These are phyloP conservation scores for Lipomyces spencermartinsiae DNA, from an alignment of 805 yeast species.

Conservation along the genomic window DNA sequence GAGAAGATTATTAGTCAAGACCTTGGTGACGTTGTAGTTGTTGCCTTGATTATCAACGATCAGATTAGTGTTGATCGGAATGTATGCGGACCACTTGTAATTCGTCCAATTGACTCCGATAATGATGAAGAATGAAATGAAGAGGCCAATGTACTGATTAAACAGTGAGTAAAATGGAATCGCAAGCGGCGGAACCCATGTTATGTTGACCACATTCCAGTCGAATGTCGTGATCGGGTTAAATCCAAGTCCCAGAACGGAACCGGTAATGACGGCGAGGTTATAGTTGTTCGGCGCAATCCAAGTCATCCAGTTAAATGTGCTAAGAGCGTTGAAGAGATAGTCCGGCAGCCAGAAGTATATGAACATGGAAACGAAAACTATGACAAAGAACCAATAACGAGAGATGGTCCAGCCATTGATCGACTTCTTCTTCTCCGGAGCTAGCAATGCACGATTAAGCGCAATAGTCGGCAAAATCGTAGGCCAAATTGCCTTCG, in stretches of 20 bases:
- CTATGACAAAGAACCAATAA: constrained; percentile 54
- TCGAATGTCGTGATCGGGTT: constrained; percentile 69
- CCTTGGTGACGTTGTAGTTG: constrained; percentile 56
- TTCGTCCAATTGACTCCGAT: constrained; percentile 61
- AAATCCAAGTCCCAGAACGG: constrained; percentile 65
- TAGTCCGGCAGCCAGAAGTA: constrained; percentile 71
- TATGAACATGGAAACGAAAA: constrained; percentile 51
- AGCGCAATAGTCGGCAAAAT: constrained; percentile 65
- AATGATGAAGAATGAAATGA: constrained; percentile 57
- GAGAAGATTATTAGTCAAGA: constrained; percentile 56
- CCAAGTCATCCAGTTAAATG: constrained; percentile 68
- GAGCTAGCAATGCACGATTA: constrained; percentile 54
- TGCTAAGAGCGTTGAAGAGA: constrained; percentile 62
- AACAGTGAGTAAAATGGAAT: constrained; percentile 44
- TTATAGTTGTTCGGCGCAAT: constrained; percentile 60
- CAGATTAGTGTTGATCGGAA: constrained; percentile 59
- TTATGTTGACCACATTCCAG: constrained; percentile 64
- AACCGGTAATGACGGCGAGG: constrained; percentile 71
- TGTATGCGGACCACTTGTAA: constrained; percentile 59
- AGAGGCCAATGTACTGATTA: constrained; percentile 51
- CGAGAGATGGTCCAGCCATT: constrained; percentile 68
- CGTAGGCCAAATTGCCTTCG: constrained; percentile 74
- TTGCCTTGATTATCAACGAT: constrained; percentile 58
- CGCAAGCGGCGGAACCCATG: constrained; percentile 48
- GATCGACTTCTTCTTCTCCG: constrained; percentile 53